These are phyloP conservation scores for Ascochyta pisi DNA, from an alignment of 2,329 filamentous ascomycete species.

Conservation along the genomic window DNA sequence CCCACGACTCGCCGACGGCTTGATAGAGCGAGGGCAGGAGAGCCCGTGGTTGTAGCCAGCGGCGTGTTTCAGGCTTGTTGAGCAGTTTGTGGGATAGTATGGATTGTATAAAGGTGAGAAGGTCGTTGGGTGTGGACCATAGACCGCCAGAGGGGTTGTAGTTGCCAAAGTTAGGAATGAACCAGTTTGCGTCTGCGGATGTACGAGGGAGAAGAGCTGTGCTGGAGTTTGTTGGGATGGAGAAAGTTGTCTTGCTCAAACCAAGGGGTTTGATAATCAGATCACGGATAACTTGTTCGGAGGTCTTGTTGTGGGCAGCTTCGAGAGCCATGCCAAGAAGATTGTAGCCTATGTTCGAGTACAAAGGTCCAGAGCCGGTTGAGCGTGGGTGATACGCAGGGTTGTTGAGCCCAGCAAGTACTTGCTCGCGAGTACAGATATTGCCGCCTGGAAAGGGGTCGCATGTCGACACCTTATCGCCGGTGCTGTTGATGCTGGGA, in stretches of 20 bases:
- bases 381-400: slow-evolving; percentile 26
- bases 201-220: slow-evolving; percentile 26
- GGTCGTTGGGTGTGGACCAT: slow-evolving; percentile 35
- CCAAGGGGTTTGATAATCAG: slow-evolving; percentile 30
- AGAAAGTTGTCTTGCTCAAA: slow-evolving; percentile 26
- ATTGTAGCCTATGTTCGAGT: slow-evolving; percentile 34
- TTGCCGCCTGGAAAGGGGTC: slow-evolving; percentile 30
- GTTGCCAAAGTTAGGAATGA: slow-evolving; percentile 30
- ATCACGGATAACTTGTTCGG: slow-evolving; percentile 28
- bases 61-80: slow-evolving; percentile 20
- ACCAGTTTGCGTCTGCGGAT: slow-evolving; percentile 27
- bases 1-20: slow-evolving; percentile 37
- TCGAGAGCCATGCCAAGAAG: slow-evolving; percentile 35
- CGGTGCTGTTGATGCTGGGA: slow-evolving; percentile 21
- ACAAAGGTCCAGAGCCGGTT: slow-evolving; percentile 24
- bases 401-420: slow-evolving; percentile 34
- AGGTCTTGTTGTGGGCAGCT: slow-evolving; percentile 25
- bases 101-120: slow-evolving; percentile 28
- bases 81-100: slow-evolving; percentile 28
- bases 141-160: slow-evolving; percentile 36
- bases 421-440: slow-evolving; percentile 25
- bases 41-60: slow-evolving; percentile 34
- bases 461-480: slow-evolving; percentile 24
- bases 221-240: slow-evolving; percentile 15
- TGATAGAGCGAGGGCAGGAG: slow-evolving; percentile 29